Evolutionary conservation across 192 early-diverging fungal species (phyloP), one percentile per base, ranked within the genome.

Genomic region (Coemansia sp.): DNA sequence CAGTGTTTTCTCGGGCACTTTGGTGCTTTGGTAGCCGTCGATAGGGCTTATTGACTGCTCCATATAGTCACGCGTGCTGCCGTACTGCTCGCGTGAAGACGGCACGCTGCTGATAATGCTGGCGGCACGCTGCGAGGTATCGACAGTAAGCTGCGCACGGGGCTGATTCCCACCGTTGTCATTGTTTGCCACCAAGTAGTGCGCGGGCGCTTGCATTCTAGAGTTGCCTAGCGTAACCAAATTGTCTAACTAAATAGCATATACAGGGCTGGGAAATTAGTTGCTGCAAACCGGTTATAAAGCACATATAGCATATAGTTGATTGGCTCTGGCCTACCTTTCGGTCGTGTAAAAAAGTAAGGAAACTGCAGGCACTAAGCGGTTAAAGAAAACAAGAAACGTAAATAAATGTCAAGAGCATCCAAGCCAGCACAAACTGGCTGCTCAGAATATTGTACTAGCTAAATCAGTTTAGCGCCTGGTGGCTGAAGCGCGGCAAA

Each of bases 21-120:
- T 55, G 14, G 58, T 65, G 23, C 54, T 60, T 17, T 69, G 53
- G 39, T 57, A 62, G 4, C 35, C 53, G 31, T 75, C 73, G 12
- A 75, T 59, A 16, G 77, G 77, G 55, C 77, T 80, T 3, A 75
- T 48, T 16, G 77, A 65, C 68, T 71, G 72, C 23, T 80, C 72
- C 65, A 80, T 75, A 53, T 68, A 80, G 17, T 80, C 77, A 27
- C 73, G 67, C 17, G 77, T 80, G 69, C 77, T 80, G 17, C 77
- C 72, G 22, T 69, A 80, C 50, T 64, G 65, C 62, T 71, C 67
- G 47, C 59, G 59, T 54, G 65, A 67, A 27, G 72, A 74, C n/a
- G 59, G 60, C 38, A 9, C 22, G 21, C 66, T 52, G 66, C 54
- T 62, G 60, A n/a, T 35, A 47, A 56, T 63, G 61, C 58, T 69